Evolutionary conservation across 2,329 filamentous ascomycete genomes (phyloP), one percentile per base, ranked within the genome.

Genomic region (Cercospora janseana): DNA sequence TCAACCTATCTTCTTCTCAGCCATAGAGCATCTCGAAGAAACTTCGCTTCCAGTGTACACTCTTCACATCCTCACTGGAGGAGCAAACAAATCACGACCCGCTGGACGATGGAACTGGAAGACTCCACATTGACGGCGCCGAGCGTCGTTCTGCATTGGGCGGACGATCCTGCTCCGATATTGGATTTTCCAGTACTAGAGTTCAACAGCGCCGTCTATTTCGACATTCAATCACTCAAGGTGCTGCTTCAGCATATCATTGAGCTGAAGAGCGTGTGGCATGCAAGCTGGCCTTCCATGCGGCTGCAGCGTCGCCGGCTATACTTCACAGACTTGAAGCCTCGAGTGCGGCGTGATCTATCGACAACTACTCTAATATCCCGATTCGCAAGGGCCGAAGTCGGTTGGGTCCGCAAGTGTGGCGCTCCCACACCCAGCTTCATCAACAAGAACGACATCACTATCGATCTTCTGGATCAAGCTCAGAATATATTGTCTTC

Each of bases 231-330:
- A 41, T 37, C 46, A 8, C 35, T 37, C 28, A 35, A 42, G 16
- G 46, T 54, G 3, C 29, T 54, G 8, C 23, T 54, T 8, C 51
- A 49, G 35, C 51, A 54, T 24, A 29, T 49, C 23, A 40, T 46
- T 9, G 26, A 43, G 8, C 27, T 54, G 6, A 49, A 43, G 10
- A 27, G 31, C 7, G 37, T 54, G 3, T 54, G 51, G 51, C 32
- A 54, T n/a, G 31, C 46, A 15, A 46, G 46, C 42, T 46, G 46
- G 46, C 51, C 51, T 15, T 48, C 41, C 9, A 34, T 46, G 15
- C 51, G 46, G 4, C 29, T 35, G 4, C 41, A 49, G 38, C 51
- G 51, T 4, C 46, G 42, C 10, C 41, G 43, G 8, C 21, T 54
- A 6, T 54, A 54, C 16, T 32, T 49, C 18, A 43, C 34, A 12